phyloP scores from a whole-genome alignment of 805 yeast species.

The Wickerhamiella australiensis region DNA sequence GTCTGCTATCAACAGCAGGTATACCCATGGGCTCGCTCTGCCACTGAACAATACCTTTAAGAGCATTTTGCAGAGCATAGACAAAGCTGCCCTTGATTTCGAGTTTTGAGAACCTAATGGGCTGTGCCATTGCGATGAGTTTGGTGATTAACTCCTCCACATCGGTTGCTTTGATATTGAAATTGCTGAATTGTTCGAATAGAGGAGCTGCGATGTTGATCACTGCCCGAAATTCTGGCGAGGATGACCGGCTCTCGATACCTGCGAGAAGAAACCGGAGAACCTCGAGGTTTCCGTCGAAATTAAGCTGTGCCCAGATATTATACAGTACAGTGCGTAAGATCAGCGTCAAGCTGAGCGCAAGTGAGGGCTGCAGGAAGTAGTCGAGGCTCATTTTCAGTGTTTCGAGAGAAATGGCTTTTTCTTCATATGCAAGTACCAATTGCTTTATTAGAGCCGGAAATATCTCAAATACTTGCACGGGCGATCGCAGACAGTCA shows the following conservation, averaged over 20 bases:
- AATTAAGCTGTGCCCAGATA: slow-evolving; percentile 26
- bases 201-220: slow-evolving; percentile 1
- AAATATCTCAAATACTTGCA: slow-evolving; percentile 54
- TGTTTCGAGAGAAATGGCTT: slow-evolving; percentile 45
- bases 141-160: background rate
- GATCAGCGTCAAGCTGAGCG: slow-evolving; percentile 44
- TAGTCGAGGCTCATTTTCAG: slow-evolving; percentile 75
- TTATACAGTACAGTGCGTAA: slow-evolving; percentile 39
- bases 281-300: background rate
- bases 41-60: slow-evolving; percentile 11
- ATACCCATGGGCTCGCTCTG: slow-evolving; percentile 8
- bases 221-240: slow-evolving; percentile 4
- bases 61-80: background rate
- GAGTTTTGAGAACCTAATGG: slow-evolving; percentile 1
- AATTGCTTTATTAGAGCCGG: slow-evolving; percentile 38
- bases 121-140: background rate
- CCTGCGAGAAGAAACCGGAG: background rate
- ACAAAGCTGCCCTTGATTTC: slow-evolving; percentile 6
- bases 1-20: slow-evolving; percentile 2
- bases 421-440: slow-evolving; percentile 39
- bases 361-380: slow-evolving; percentile 66
- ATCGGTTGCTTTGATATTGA: background rate
- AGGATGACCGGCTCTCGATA: background rate
- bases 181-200: background rate
- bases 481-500: slow-evolving; percentile 56